A percentile compares a stretch with the other conserved stretches of the same genome.
Conservation (phyloP, 2,329 filamentous ascomycete species). For the Colletotrichum sp. region DNA sequence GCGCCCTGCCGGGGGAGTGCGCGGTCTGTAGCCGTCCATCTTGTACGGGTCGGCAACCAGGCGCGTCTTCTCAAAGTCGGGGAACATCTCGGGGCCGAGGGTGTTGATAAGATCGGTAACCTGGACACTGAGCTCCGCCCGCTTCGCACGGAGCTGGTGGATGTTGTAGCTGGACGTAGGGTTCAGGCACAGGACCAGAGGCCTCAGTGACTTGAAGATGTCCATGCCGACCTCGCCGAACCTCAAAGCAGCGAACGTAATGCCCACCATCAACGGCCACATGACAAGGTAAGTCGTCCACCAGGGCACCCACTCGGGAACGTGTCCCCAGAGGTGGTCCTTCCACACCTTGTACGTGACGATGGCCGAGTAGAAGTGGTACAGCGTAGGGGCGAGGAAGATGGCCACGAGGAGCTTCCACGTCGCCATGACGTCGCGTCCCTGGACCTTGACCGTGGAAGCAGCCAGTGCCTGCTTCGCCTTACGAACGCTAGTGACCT, state of each 20-base stretch:
- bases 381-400: constrained; percentile 81
- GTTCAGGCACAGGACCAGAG: constrained; percentile 83
- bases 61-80: constrained; percentile 86
- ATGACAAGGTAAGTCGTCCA: constrained; percentile 78
- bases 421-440: constrained; percentile 88
- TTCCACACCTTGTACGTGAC: constrained; percentile 80
- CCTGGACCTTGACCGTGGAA: constrained; percentile 87
- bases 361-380: constrained; percentile 79
- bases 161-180: constrained; percentile 86
- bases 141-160: constrained; percentile 74
- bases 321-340: constrained; percentile 82
- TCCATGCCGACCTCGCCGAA: constrained; percentile 99
- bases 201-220: constrained; percentile 91
- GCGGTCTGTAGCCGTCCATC: constrained; percentile 34
- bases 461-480: constrained; percentile 83
- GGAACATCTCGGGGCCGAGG: constrained; percentile 93
- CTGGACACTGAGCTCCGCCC: constrained; percentile 77
- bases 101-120: constrained; percentile 95
- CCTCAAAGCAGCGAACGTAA: constrained; percentile 91
- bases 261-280: constrained; percentile 80
- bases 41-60: constrained; percentile 65
- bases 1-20: constrained; percentile 29
- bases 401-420: constrained; percentile 94
- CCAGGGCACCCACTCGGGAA: constrained; percentile 80
- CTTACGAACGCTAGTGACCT: constrained; percentile 81